Percentiles rank a stretch among this genome's conserved stretches.
phyloP scores from a whole-genome alignment of 192 early-diverging fungal species.

The Spizellomyces punctatus region DNA sequence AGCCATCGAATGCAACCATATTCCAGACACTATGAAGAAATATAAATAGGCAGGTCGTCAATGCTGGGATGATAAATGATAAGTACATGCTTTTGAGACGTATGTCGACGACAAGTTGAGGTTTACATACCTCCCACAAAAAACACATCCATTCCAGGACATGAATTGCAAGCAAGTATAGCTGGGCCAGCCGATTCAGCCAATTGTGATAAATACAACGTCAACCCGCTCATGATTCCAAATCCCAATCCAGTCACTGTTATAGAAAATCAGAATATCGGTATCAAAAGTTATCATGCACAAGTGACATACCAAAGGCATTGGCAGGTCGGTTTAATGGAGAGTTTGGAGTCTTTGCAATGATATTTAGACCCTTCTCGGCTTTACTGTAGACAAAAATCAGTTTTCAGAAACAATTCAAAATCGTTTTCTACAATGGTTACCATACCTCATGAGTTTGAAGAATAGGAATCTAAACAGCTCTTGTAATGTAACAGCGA shows the following conservation, averaged over 20 bases:
- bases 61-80: conserved; percentile 45
- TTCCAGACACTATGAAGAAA: conserved; percentile 75
- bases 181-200: conserved; percentile 73
- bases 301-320: conserved; percentile 57
- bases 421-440: no score
- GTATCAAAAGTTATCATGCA: background rate
- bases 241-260: conserved; percentile 71
- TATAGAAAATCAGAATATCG: background rate
- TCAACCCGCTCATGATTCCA: conserved; percentile 69
- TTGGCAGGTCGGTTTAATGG: conserved; percentile 62
- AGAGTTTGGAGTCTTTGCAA: conserved; percentile 66
- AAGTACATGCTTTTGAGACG: background rate
- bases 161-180: conserved; percentile 67
- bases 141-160: conserved; percentile 59
- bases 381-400: conserved; percentile 55
- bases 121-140: conserved; percentile 67
- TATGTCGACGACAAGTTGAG: background rate
- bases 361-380: conserved; percentile 65
- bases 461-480: conserved; percentile 68
- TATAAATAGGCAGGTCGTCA: conserved; percentile 70
- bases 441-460: conserved; percentile 44
- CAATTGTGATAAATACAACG: conserved; percentile 69
- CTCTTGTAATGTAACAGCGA: conserved; percentile 70
- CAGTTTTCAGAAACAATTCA: no score
- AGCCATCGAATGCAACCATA: conserved; percentile 75